phyloP scores from a whole-genome alignment of 2,329 filamentous ascomycete species.

The Aspergillus spinulosporus region DNA sequence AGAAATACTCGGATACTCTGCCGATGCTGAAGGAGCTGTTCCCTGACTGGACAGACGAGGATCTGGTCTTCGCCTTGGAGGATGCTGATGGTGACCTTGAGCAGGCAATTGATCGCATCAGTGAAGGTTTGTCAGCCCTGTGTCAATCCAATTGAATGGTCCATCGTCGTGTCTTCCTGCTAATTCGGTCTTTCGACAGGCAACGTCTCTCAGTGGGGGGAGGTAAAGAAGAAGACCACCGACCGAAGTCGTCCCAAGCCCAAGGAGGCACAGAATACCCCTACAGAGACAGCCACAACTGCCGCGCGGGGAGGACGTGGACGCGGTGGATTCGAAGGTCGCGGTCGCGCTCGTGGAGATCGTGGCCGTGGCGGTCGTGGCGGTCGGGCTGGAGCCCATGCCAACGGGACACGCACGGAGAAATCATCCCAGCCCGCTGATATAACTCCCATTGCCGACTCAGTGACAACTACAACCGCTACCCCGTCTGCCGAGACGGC shows the following conservation, averaged over 20 bases:
- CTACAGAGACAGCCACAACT: slow-evolving; percentile 36
- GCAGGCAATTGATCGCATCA: slow-evolving; percentile 53
- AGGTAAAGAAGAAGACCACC: slow-evolving; percentile 54
- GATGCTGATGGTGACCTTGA: slow-evolving; percentile 61
- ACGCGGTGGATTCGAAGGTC: slow-evolving; percentile 49
- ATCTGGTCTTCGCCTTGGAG: slow-evolving; percentile 87
- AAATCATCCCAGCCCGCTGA: slow-evolving; percentile 26
- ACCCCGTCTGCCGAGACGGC: slow-evolving; percentile 25
- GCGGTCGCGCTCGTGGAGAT: slow-evolving; percentile 50
- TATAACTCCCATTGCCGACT: slow-evolving; percentile 26
- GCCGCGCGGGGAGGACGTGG: slow-evolving; percentile 46
- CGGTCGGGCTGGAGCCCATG: slow-evolving; percentile 43
- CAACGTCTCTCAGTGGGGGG: slow-evolving; percentile 54
- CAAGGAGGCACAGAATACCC: slow-evolving; percentile 44
- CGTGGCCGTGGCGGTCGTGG: slow-evolving; percentile 51
- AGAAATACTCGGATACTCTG: slow-evolving; percentile 78
- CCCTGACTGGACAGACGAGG: slow-evolving; percentile 91
- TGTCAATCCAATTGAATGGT: slow-evolving; percentile 3
- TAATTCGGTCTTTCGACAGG: slow-evolving; percentile 33
- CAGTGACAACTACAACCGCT: slow-evolving; percentile 26
- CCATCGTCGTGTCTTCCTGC: background rate
- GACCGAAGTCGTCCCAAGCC: slow-evolving; percentile 49
- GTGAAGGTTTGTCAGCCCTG: slow-evolving; percentile 43
- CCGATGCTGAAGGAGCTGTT: slow-evolving; percentile 87
- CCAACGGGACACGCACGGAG: slow-evolving; percentile 45